phyloP scores from a whole-genome alignment of 2,329 filamentous ascomycete genomes.

The Cladosporium colombiae region DNA sequence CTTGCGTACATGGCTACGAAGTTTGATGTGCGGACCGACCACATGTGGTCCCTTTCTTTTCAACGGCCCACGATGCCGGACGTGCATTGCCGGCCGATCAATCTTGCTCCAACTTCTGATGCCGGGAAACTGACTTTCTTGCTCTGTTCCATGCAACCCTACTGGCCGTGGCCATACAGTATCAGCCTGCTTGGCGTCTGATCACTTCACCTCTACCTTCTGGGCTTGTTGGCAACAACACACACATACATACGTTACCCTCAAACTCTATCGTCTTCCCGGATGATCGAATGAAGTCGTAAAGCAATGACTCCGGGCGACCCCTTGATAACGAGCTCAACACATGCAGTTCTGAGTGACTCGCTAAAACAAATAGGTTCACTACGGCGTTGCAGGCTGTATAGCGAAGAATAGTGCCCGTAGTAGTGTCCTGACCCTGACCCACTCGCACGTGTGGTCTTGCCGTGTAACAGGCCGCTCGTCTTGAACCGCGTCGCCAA shows the following conservation, averaged over 20 bases:
- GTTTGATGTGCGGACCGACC: constrained; percentile 1
- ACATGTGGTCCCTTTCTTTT: not conserved
- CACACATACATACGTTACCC: not conserved
- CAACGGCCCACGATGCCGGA: not conserved
- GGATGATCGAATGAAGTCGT: not conserved
- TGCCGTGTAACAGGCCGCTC: constrained; percentile 1
- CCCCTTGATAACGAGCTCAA: not conserved
- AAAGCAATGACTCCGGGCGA: not conserved
- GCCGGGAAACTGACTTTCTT: not conserved
- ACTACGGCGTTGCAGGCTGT: constrained; percentile 6
- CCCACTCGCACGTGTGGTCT: constrained; percentile 2
- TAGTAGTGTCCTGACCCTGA: not conserved
- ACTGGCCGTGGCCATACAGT: not conserved
- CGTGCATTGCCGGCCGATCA: constrained; percentile 10
- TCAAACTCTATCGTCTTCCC: not conserved
- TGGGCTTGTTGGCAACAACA: not conserved
- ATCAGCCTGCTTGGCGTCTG: constrained; percentile 6
- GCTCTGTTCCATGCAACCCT: not conserved
- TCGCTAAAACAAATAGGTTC: constrained; percentile 1
- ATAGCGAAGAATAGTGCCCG: not conserved
- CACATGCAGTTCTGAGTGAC: constrained; percentile 2
- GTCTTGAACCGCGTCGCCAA: not conserved
- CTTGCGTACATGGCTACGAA: constrained; percentile 4
- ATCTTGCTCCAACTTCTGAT: not conserved
- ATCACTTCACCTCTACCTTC: constrained; percentile 6